Evolutionary conservation across 2,329 filamentous ascomycete genomes (phyloP).

Genomic region (Lachnellula subtilissima): DNA sequence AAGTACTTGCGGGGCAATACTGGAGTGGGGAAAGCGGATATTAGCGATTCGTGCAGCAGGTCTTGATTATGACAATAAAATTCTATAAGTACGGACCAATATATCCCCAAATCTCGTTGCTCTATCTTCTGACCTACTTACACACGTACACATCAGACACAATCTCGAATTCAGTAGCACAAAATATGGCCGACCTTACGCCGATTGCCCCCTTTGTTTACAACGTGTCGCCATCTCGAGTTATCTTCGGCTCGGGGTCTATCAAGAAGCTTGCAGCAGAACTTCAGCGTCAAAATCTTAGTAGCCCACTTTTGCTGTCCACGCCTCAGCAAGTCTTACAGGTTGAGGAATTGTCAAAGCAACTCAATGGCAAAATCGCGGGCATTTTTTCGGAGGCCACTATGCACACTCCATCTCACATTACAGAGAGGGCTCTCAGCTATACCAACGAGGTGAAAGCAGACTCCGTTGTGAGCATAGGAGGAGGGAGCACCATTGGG

Average conservation of each 20-base stretch:
- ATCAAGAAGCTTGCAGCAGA: slow-evolving; percentile 43
- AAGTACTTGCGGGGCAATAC: too few species aligned
- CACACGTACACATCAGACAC: too few species aligned
- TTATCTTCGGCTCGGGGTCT: slow-evolving; percentile 53
- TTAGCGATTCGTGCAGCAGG: too few species aligned
- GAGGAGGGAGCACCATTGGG: slow-evolving; percentile 58
- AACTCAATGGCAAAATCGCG: slow-evolving; percentile 43
- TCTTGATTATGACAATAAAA: too few species aligned
- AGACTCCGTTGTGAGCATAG: slow-evolving; percentile 56
- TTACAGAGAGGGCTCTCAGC: slow-evolving; percentile 53
- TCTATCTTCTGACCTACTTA: too few species aligned
- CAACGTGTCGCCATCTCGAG: slow-evolving; percentile 46
- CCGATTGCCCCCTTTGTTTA: slow-evolving; percentile 43
- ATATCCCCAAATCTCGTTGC: too few species aligned
- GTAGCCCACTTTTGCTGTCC: slow-evolving; percentile 50
- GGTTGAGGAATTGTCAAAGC: slow-evolving; percentile 33
- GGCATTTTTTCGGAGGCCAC: slow-evolving; percentile 51
- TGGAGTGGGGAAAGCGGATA: too few species aligned
- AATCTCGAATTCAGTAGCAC: too few species aligned
- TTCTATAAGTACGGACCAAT: too few species aligned
- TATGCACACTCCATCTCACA: slow-evolving; percentile 57
- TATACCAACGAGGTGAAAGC: slow-evolving; percentile 41
- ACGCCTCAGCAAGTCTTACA: slow-evolving; percentile 46
- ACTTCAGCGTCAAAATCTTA: slow-evolving; percentile 41
- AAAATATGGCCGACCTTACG: too few species aligned